Evolutionary conservation across 129 eudicot genomes (phyloP).

Genomic region (Pittosporum tobira): DNA sequence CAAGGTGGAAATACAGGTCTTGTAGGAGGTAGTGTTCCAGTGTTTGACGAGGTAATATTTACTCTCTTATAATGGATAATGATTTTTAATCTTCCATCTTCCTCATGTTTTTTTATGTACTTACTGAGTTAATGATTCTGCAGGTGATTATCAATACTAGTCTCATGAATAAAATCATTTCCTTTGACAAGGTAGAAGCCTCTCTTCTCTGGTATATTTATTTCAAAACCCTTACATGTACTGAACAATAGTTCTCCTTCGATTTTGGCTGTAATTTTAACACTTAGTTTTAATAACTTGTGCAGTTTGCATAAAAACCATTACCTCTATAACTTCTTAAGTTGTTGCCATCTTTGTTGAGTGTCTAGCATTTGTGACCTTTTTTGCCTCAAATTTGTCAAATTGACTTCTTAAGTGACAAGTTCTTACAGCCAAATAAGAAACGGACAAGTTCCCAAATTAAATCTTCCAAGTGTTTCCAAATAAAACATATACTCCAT

Average conservation of each 20-base stretch:
- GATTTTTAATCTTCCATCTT: background rate
- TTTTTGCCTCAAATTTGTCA: slow-evolving; percentile 1
- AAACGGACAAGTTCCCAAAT: background rate
- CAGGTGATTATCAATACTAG: slow-evolving; percentile 75
- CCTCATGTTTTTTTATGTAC: background rate
- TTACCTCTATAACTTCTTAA: slow-evolving; percentile 8
- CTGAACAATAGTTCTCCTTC: background rate
- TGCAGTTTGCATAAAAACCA: background rate
- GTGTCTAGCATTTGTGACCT: background rate
- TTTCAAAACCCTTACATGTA: background rate
- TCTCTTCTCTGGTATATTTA: background rate
- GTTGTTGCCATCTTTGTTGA: slow-evolving; percentile 12
- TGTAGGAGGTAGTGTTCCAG: slow-evolving; percentile 98
- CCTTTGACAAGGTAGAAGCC: slow-evolving; percentile 81
- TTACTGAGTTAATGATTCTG: slow-evolving; percentile 12
- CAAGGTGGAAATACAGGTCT: slow-evolving; percentile 99
- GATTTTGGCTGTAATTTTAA: background rate
- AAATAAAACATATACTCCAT: background rate
- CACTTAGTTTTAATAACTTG: background rate
- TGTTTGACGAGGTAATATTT: slow-evolving; percentile 72
- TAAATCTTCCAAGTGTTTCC: background rate
- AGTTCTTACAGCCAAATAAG: background rate
- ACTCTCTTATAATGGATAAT: background rate
- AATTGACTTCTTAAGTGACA: background rate
- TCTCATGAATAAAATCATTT: slow-evolving; percentile 64